Evolutionary conservation across 441 rosid species (phyloP), one percentile per base, ranked within the genome.

Genomic region (Croton setiger): DNA sequence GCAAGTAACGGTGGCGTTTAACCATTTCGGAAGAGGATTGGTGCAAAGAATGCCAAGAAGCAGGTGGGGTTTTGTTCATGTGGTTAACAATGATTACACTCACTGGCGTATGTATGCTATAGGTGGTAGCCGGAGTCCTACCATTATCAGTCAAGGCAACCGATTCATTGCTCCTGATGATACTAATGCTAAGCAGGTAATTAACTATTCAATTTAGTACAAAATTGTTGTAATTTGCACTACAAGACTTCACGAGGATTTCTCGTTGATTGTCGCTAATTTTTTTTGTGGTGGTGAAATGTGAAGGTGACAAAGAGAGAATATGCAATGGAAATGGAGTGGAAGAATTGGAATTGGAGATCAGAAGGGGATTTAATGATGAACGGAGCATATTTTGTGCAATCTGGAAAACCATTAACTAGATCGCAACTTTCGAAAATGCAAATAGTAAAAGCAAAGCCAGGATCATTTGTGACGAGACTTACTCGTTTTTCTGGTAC

Each of bases 11-110:
- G 78, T 90, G 3, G 95, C 98, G 10, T 92, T 85, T 82, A 92
- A 92, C 79, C 98, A 88, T 74, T 92, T 92, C 44, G 98, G 93
- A 0, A 75, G 78, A 66, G 96, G 92, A 53, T 75, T 92, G 58
- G 82, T 87, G 15, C 98, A 92, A 79, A 88, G 98, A 67, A 92
- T 92, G 98, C 98, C 98, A 0, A 84, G 96, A 69, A 63, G 84
- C 69, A 80, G 96, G 51, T 84, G 88, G 83, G 96, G 85, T 37
- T 88, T 87, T 75, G 69, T 81, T 56, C 96, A 89, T 41, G 97
- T 88, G n/a, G 95, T 93, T 9, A 86, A 89, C 74, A 87, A 93
- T 72, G 93, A 91, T 67, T 91, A 83, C 79, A 88, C 94, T 60
- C 93, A 89, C 7, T 93, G 97, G 95, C 74, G 71, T 54, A 83